Conservation (phyloP, 2,329 filamentous ascomycete species). For the Aspergillus fijiensis region DNA sequence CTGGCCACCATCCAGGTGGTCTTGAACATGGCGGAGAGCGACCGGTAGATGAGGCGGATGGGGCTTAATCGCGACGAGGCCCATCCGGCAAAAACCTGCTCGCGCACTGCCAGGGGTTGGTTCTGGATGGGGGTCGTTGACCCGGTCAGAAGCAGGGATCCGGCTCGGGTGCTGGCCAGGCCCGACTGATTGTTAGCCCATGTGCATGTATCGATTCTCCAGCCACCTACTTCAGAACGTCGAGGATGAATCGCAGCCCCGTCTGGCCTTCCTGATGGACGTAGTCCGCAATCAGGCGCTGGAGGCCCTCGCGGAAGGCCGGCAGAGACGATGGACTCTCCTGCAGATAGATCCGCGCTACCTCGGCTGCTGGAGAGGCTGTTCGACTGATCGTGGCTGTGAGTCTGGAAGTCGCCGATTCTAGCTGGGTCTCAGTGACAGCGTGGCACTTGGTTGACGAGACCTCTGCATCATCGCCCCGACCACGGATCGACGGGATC, state of each 20-base stretch:
- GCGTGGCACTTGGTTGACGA: slow-evolving; percentile 33
- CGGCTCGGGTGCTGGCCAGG: slow-evolving; percentile 50
- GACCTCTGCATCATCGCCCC: slow-evolving; percentile 32
- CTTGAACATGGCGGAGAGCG: slow-evolving; percentile 51
- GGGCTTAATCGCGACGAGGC: slow-evolving; percentile 53
- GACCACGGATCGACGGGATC: slow-evolving; percentile 52
- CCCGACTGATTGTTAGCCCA: background rate
- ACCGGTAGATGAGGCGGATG: slow-evolving; percentile 52
- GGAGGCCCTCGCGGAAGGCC: slow-evolving; percentile 50
- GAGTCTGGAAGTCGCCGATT: slow-evolving; percentile 35
- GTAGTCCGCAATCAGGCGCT: slow-evolving; percentile 49
- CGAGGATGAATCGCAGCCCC: slow-evolving; percentile 53
- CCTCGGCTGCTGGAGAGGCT: slow-evolving; percentile 31
- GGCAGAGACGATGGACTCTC: slow-evolving; percentile 51
- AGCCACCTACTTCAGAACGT: slow-evolving; percentile 51
- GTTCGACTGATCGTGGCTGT: slow-evolving; percentile 21
- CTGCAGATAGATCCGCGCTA: slow-evolving; percentile 48
- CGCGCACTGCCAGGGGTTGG: slow-evolving; percentile 55
- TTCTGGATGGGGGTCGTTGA: slow-evolving; percentile 54
- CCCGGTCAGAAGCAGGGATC: slow-evolving; percentile 59
- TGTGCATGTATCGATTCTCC: background rate
- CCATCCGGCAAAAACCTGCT: slow-evolving; percentile 56
- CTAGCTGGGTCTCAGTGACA: slow-evolving; percentile 43
- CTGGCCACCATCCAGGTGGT: slow-evolving; percentile 55
- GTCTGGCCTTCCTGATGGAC: slow-evolving; percentile 51